These are phyloP conservation scores for Xerocomellus amylosporus DNA, from an alignment of 768 basidiomycete species.

Conservation along the genomic window DNA sequence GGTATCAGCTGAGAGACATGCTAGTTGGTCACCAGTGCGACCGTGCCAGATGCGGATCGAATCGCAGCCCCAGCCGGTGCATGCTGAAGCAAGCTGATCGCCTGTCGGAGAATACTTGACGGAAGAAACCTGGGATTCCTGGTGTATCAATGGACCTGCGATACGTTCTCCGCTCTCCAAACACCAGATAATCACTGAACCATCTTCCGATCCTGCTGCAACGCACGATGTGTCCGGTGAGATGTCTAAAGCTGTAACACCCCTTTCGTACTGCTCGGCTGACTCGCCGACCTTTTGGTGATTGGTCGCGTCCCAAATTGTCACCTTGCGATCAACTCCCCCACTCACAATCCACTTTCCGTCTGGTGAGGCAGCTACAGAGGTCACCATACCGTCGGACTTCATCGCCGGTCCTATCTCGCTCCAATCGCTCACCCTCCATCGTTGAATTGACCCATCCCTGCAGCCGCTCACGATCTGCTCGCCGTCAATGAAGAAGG, in stretches of 20 bases:
- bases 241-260: constrained; percentile 4
- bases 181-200: not conserved
- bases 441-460: constrained; percentile 8
- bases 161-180: not conserved
- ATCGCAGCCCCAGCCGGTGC: not conserved
- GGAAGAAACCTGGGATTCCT: not conserved
- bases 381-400: not conserved
- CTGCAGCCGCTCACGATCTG: constrained; percentile 1
- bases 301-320: constrained; percentile 1
- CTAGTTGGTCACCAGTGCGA: constrained; percentile 5
- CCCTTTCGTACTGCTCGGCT: not conserved
- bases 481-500: constrained; percentile 8
- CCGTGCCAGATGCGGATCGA: constrained; percentile 8
- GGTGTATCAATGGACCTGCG: not conserved
- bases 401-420: not conserved
- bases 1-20: not conserved
- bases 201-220: constrained; percentile 4
- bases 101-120: constrained; percentile 8
- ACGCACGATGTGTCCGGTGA: not conserved
- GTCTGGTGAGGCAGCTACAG: constrained; percentile 4
- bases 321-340: not conserved
- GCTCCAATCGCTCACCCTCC: not conserved
- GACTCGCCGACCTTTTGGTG: not conserved
- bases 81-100: constrained; percentile 8
- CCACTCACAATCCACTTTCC: constrained; percentile 10